Conservation (phyloP, 2,329 filamentous ascomycete genomes). For the Fusarium illudens region DNA sequence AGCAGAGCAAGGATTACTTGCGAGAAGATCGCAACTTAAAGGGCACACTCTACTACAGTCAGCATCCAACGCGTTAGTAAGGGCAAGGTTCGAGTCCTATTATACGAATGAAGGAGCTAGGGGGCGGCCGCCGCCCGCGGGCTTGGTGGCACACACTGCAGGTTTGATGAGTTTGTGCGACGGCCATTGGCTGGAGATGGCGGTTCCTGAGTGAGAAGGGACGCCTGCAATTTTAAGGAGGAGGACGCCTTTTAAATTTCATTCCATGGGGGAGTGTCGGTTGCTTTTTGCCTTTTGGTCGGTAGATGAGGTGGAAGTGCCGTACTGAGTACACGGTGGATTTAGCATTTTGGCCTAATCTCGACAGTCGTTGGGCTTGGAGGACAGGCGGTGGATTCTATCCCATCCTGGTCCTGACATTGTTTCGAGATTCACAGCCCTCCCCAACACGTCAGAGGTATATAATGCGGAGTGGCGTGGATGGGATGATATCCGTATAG, state of each 20-base stretch:
- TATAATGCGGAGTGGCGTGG: not conserved
- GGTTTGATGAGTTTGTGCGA: not conserved
- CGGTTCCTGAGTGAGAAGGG: not conserved
- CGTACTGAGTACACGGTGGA: not conserved
- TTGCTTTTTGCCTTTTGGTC: not conserved
- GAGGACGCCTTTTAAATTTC: not conserved
- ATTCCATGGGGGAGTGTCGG: not conserved
- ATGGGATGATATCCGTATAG: not conserved
- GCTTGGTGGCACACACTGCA: slow-evolving; percentile 1
- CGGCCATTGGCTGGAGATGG: slow-evolving; percentile 5
- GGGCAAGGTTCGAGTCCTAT: not conserved
- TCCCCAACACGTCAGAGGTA: not conserved
- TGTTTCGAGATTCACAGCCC: not conserved
- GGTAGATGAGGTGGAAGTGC: not conserved
- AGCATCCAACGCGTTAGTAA: not conserved
- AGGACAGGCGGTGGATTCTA: not conserved
- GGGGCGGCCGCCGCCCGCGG: not conserved
- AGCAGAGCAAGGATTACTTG: not conserved
- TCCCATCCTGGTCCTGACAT: not conserved
- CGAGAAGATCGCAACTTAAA: not conserved
- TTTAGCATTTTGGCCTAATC: not conserved
- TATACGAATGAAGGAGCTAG: not conserved
- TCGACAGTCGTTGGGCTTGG: not conserved
- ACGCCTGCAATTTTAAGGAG: slow-evolving; percentile 1
- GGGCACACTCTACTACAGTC: not conserved